Evolutionary conservation across 305 asterid genomes (phyloP).

Genomic region (Withania somnifera): DNA sequence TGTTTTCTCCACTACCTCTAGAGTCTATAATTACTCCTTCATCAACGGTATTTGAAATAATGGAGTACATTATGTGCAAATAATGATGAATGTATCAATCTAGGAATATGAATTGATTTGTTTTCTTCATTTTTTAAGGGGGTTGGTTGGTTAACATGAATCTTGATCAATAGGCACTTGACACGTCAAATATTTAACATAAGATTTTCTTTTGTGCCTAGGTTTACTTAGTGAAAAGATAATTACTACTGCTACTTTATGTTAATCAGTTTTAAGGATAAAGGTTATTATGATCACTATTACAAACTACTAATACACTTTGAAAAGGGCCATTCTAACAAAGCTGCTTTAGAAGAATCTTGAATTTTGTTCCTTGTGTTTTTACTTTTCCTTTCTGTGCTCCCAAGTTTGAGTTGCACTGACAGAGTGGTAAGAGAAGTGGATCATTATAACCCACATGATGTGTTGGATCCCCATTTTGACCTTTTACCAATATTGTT

Average conservation of each 20-base stretch:
- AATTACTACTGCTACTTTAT: not conserved
- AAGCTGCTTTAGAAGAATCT: conserved; percentile 9
- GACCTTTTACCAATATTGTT: not conserved
- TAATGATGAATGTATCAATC: not conserved
- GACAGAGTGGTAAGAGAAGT: not conserved
- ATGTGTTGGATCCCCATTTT: conserved; percentile 18
- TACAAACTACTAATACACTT: not conserved
- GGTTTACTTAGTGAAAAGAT: not conserved
- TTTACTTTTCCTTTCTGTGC: not conserved
- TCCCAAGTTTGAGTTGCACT: conserved; percentile 17
- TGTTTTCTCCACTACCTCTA: too few species aligned
- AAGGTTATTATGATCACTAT: not conserved
- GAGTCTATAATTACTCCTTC: too few species aligned
- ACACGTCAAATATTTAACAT: not conserved
- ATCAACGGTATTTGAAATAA: too few species aligned
- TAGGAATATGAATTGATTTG: not conserved
- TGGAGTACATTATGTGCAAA: not conserved
- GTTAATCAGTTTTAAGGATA: not conserved
- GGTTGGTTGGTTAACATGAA: not conserved
- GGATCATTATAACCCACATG: conserved; percentile 26
- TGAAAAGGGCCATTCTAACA: not conserved
- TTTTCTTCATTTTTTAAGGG: not conserved
- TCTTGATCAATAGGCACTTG: not conserved
- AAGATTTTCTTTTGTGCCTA: not conserved
- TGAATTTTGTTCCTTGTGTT: not conserved